Evolutionary conservation across 1,139 yeast genomes (phyloP).

Genomic region (Hemisphaericaspora lyxosophila): DNA sequence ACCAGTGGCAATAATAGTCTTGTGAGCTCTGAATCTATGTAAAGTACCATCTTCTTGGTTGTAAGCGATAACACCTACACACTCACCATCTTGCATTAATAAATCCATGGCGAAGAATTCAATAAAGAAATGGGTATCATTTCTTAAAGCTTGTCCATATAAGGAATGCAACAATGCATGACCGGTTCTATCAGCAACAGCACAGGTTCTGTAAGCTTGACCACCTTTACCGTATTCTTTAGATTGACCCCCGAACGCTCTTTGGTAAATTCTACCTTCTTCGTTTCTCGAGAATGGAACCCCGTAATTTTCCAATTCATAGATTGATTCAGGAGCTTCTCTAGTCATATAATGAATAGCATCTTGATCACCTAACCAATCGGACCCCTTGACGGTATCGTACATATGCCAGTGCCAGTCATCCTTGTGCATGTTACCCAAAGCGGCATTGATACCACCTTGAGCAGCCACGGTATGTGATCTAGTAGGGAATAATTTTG

Average conservation of each 20-base stretch:
- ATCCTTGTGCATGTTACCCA: constrained; percentile 95
- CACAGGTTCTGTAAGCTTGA: constrained; percentile 98
- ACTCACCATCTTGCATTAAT: constrained; percentile 91
- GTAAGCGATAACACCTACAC: constrained; percentile 96
- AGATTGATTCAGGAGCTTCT: constrained; percentile 94
- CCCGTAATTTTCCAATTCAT: constrained; percentile 96
- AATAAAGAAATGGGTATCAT: constrained; percentile 95
- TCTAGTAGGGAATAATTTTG: constrained; percentile 96
- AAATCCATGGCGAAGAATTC: constrained; percentile 96
- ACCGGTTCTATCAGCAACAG: constrained; percentile 99
- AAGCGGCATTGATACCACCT: constrained; percentile 98
- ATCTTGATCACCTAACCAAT: constrained; percentile 99
- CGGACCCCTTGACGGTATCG: constrained; percentile 98
- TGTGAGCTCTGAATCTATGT: constrained; percentile 96
- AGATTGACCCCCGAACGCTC: constrained; percentile 98
- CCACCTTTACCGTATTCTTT: constrained; percentile 97
- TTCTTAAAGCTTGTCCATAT: constrained; percentile 94
- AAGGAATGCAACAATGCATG: constrained; percentile 94
- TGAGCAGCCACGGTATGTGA: constrained; percentile 99
- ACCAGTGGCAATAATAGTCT: constrained; percentile 96
- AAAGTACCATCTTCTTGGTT: constrained; percentile 98
- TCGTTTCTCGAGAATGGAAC: constrained; percentile 97
- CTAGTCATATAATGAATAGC: constrained; percentile 99
- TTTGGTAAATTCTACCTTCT: constrained; percentile 94
- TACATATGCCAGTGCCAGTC: constrained; percentile 99